Base-by-base conservation (phyloP, 2,329 filamentous ascomycete species). In the Talaromyces piceae region DNA sequence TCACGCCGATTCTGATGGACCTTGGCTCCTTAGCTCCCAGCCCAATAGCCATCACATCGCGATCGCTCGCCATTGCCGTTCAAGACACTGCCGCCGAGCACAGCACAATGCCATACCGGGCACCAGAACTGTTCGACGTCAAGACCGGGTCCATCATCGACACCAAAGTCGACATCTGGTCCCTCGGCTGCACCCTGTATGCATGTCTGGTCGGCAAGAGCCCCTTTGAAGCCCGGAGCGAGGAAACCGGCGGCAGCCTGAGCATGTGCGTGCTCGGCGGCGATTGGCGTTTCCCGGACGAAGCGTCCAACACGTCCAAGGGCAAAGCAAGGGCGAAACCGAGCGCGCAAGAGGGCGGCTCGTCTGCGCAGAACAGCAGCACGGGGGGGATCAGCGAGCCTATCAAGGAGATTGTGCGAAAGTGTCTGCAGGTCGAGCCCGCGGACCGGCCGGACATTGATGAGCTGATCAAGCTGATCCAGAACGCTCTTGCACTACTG, bases 151-250 rank as follows among this genome's bases (percentile, higher is more conserved):
- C 86, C 45, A 82, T 89, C 47, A 86, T 98, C 63, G 93, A 97
- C 70, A 95, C 91, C 11, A 96, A 96, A 67, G 89, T 95, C 37
- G 93, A 98, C 69, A 95, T 98, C 58, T 98, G 93, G 93, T 95
- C 88, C 13, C 74, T 98, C 20, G 93, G 93, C 47, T 97, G 93
- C 75, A 97, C 93, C n/a, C 77, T 98, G 41, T 98, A 95, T 71
- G 93, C 93, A 31, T 97, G 93, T 64, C 79, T 98, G 8, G 89
- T 97, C 25, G 93, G 93, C 58, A 97, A 98, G 71, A 94, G 88
- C 12, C 93, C 93, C 2, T 98, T 98, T 62, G 93, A 98, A 75
- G 88, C 91, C 66, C 85, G 93, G 55, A 91, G 86, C 58, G 93
- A 98, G 68, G 91, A 98, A 74, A 97, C 93, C 0, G 93, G 93